Percentiles rank a stretch among this genome's conserved stretches.
phyloP scores from a whole-genome alignment of 2,329 filamentous ascomycete species.

The Furcasterigmium furcatum region DNA sequence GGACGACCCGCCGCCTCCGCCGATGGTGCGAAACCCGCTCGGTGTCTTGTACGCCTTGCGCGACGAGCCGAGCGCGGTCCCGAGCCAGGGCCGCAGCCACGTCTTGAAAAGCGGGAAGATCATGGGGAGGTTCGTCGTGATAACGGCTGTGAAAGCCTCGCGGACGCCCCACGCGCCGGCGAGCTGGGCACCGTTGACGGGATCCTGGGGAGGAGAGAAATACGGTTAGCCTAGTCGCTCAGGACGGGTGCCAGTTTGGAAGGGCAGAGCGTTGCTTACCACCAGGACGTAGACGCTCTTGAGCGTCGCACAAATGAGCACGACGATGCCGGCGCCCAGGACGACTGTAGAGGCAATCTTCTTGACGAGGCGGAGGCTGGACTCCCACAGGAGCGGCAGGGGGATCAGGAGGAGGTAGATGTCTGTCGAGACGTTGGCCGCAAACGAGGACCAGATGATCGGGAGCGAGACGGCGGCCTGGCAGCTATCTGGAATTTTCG shows the following conservation, averaged over 20 bases:
- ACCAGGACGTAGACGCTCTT: conserved; percentile 32
- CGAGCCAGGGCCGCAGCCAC: conserved; percentile 27
- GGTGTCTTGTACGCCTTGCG: conserved; percentile 9
- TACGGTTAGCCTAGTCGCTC: background rate
- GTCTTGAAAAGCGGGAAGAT: conserved; percentile 35
- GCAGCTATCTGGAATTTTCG: conserved; percentile 32
- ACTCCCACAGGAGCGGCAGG: conserved; percentile 44
- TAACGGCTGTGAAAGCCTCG: conserved; percentile 34
- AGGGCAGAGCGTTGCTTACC: conserved; percentile 18
- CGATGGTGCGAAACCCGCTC: conserved; percentile 9
- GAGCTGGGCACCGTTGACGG: conserved; percentile 8
- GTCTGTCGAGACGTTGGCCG: conserved; percentile 53
- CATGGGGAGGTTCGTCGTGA: conserved; percentile 35
- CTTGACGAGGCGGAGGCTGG: conserved; percentile 27
- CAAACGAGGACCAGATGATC: conserved; percentile 47
- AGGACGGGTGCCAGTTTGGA: background rate
- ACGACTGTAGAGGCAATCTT: conserved; percentile 33
- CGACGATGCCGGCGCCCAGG: conserved; percentile 34
- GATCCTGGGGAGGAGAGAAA: conserved; percentile 15
- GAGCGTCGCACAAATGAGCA: conserved; percentile 31
- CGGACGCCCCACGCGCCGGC: conserved; percentile 25
- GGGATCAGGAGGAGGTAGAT: conserved; percentile 57
- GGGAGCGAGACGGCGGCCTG: conserved; percentile 47
- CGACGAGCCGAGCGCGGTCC: conserved; percentile 7
- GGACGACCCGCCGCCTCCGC: conserved; percentile 4